Evolutionary conservation across 257 asterid species (phyloP), one percentile per base, ranked within the genome.

Genomic region (Solanum neorickii): DNA sequence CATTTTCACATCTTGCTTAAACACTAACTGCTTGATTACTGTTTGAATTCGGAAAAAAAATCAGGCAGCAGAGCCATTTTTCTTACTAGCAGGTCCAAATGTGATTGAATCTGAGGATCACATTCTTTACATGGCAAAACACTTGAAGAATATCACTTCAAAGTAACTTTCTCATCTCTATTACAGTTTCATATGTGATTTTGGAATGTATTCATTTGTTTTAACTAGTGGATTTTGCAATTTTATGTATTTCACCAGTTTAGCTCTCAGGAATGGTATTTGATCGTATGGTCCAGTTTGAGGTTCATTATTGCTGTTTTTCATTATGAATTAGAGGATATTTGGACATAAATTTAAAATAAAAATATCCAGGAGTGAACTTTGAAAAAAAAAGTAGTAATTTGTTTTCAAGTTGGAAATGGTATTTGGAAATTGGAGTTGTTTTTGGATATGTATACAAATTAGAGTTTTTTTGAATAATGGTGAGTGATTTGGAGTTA

Each of bases 31-130:
- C 13, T 47, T 14, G 12, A 44, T 52, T 35, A 60, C 49, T 87
- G 84, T 60, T 1, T 3, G 10, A 41, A 47, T 3, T 13, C 39
- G 4, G 0, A 52, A 14, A 66, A n/a, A 6, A 39, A 84, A 83
- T 15, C 91, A 97, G 99, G 66, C 91, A 20, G 96, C 98, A 33
- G 95, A 94, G 88, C 98, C 99, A 27, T 96, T 96, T 88, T 96
- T 96, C 89, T 74, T 96, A 82, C 91, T 97, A 86, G 98, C 98
- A 13, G 99, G 98, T 29, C 98, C 98, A 12, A 97, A 97, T 94
- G 98, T 94, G 92, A 94, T 94, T 52, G 98, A 95, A 92, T 95
- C 98, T 2, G 98, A 94, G 92, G 98, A 97, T 12, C 98, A 95
- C 86, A 89, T 97, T 87, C 91, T 97, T 60, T 90, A 91, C 88